Evolutionary conservation across 2,329 filamentous ascomycete species (phyloP).

Genomic region (Blastomyces parvus): DNA sequence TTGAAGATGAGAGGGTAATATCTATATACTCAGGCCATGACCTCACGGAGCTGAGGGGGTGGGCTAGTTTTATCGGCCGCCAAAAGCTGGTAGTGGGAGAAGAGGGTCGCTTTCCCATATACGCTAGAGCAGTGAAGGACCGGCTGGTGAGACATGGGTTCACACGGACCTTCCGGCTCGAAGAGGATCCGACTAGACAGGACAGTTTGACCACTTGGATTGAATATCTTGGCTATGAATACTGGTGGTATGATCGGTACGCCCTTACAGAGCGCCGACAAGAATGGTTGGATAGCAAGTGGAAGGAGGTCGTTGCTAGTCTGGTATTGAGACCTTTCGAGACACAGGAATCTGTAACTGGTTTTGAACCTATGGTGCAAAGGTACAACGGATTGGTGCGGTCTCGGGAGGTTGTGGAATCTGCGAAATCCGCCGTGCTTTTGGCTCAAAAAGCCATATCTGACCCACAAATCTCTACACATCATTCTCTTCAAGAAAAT

Average conservation of each 20-base stretch:
- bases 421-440: neutral
- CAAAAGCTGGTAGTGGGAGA: neutral
- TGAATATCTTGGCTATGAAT: conserved; percentile 8
- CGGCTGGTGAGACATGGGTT: conserved; percentile 6
- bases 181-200: conserved; percentile 5
- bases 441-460: neutral
- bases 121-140: neutral
- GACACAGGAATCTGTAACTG: neutral
- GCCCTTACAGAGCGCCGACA: neutral
- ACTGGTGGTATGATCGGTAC: conserved; percentile 1
- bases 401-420: neutral
- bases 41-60: neutral
- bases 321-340: neutral
- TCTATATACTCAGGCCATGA: neutral
- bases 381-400: neutral
- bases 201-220: conserved; percentile 5
- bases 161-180: conserved; percentile 1
- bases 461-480: neutral
- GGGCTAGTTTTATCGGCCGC: neutral
- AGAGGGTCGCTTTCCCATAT: neutral
- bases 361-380: neutral
- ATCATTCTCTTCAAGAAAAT: neutral
- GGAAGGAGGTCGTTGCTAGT: neutral
- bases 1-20: conserved; percentile 1
- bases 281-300: neutral